Evolutionary conservation across 805 yeast species (phyloP).

Genomic region (Grigorovia humatica): DNA sequence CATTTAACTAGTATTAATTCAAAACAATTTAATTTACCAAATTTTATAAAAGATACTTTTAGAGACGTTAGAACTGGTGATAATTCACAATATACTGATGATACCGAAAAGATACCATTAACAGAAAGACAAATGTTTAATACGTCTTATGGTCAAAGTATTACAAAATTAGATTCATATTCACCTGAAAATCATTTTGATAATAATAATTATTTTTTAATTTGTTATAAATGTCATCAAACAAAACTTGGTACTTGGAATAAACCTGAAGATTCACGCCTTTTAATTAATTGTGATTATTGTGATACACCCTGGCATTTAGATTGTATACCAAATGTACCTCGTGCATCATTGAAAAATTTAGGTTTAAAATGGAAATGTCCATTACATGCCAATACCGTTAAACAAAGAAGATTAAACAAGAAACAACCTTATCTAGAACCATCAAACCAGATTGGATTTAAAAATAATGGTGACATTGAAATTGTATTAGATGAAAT

Average conservation of each 20-base stretch:
- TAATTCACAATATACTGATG: slow-evolving; percentile 62
- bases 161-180: slow-evolving; percentile 24
- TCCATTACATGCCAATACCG: slow-evolving; percentile 56
- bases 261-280: slow-evolving; percentile 34
- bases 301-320: slow-evolving; percentile 81
- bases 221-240: slow-evolving; percentile 68
- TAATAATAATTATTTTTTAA: slow-evolving; percentile 43
- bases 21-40: slow-evolving; percentile 58
- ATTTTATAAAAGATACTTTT: slow-evolving; percentile 55
- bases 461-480: slow-evolving; percentile 44
- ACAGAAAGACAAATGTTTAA: slow-evolving; percentile 35
- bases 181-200: slow-evolving; percentile 50
- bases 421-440: slow-evolving; percentile 44
- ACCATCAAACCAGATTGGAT: slow-evolving; percentile 43
- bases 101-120: slow-evolving; percentile 36
- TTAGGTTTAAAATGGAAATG: slow-evolving; percentile 82
- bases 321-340: slow-evolving; percentile 68
- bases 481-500: slow-evolving; percentile 42
- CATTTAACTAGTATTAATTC: slow-evolving; percentile 53
- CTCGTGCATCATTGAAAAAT: slow-evolving; percentile 60
- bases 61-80: slow-evolving; percentile 59
- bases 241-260: slow-evolving; percentile 47
- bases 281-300: slow-evolving; percentile 68
- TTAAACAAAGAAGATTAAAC: slow-evolving; percentile 34
- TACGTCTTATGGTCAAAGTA: slow-evolving; percentile 33